Base-by-base conservation (phyloP, 2,329 filamentous ascomycete genomes). In the Aspergillus ibericus region DNA sequence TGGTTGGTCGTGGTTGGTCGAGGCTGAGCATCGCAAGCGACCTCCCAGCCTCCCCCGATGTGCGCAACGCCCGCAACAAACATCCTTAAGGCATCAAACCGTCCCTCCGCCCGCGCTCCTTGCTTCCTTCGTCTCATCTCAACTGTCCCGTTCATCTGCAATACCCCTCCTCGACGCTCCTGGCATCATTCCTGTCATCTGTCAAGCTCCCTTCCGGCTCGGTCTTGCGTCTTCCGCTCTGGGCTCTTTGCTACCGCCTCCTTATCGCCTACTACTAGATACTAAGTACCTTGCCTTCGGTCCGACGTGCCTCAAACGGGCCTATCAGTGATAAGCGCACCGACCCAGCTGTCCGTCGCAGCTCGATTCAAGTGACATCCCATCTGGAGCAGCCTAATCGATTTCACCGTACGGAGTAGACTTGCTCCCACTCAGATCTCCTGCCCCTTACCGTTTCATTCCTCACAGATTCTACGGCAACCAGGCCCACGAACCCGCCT, bases 301-400 rank as follows among this genome's bases (percentile, higher is more conserved):
- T 42, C 54, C 22, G 55, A 51, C 57, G 56, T 56, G 56, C 53
- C 48, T 67, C 63, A 53, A 5, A 67, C 67, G 51, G 65, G 53
- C 59, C 63, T 66, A 67, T 65, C 74, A 62, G 59, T 59, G 66
- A 68, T 68, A 67, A 68, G 65, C 65, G 52, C 51, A 38, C 38
- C 59, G 49, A 55, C 48, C 46, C 49, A 57, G 44, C 47, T 38
- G 22, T 27, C 55, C 29, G 36, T 48, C 47, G 32, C 52, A 53
- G 59, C 16, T 29, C 13, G 9, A 13, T 25, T 29, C 44, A 29
- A 48, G 44, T 36, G 16, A 29, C 50, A 44, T 53, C 16, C 9
- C 13, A 42, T 22, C 20, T 44, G 35, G 12, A 29, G 6, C 34
- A n/a, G 5, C 42, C 35, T 2, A 32, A 13, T n/a, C 50, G 27